phyloP scores from a whole-genome alignment of 805 yeast species.

The Ogataea methanolica region DNA sequence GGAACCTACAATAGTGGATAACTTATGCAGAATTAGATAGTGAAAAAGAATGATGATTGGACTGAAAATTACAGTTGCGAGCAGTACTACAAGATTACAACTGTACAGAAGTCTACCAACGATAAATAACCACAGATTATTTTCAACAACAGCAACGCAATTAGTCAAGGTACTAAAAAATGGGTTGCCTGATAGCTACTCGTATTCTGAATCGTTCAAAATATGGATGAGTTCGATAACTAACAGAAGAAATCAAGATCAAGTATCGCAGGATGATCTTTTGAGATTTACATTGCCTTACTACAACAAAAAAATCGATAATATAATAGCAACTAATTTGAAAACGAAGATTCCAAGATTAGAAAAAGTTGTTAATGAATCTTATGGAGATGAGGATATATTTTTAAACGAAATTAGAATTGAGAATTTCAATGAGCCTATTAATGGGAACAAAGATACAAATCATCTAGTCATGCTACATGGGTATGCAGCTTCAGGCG shows the following conservation, averaged over 20 bases:
- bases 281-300: constrained; percentile 21
- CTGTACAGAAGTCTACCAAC: too few species aligned
- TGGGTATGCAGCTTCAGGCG: constrained; percentile 54
- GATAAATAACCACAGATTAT: background rate
- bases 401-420: constrained; percentile 25
- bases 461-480: constrained; percentile 47
- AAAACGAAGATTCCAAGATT: constrained; percentile 10
- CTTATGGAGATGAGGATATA: constrained; percentile 3
- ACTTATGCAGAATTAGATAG: too few species aligned
- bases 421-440: constrained; percentile 12
- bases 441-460: background rate
- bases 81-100: too few species aligned
- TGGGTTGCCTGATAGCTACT: constrained; percentile 14
- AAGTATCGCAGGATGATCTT: constrained; percentile 21
- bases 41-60: too few species aligned
- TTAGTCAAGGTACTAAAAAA: constrained; percentile 8
- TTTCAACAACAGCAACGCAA: background rate
- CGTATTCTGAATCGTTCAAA: constrained; percentile 14
- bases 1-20: too few species aligned
- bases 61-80: too few species aligned
- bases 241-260: constrained; percentile 15
- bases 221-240: constrained; percentile 21
- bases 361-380: background rate
- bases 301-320: constrained; percentile 14
- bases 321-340: constrained; percentile 14